phyloP scores from a whole-genome alignment of 106 monocot species.

The Platanthera guangdongensis region DNA sequence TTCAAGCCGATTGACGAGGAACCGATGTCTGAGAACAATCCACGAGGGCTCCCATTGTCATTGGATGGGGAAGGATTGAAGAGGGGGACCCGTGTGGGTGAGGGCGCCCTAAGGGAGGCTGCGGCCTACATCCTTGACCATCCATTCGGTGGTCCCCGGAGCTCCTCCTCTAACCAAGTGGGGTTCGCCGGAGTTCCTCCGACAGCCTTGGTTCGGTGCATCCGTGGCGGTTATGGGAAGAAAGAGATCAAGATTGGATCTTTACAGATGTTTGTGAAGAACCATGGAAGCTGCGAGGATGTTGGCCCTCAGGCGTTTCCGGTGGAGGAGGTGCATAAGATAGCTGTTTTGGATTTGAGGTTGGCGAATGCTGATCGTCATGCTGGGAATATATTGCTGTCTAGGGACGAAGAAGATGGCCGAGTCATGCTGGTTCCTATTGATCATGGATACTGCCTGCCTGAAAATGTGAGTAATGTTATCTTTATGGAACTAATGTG shows the following conservation, averaged over 20 bases:
- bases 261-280: slow-evolving; percentile 75
- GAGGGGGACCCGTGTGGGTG: slow-evolving; percentile 72
- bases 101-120: slow-evolving; percentile 81
- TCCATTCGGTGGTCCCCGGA: slow-evolving; percentile 37
- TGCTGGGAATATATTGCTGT: slow-evolving; percentile 69
- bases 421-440: slow-evolving; percentile 46
- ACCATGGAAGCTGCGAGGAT: slow-evolving; percentile 77
- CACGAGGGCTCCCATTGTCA: slow-evolving; percentile 67
- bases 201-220: slow-evolving; percentile 43
- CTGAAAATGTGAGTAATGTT: slow-evolving; percentile 63
- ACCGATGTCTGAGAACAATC: slow-evolving; percentile 82
- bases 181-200: slow-evolving; percentile 80
- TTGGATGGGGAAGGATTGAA: slow-evolving; percentile 76
- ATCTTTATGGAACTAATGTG: neutral
- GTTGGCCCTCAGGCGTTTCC: slow-evolving; percentile 69
- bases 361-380: slow-evolving; percentile 85
- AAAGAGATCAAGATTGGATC: slow-evolving; percentile 63
- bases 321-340: slow-evolving; percentile 79
- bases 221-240: slow-evolving; percentile 13
- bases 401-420: slow-evolving; percentile 29
- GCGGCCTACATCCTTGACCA: slow-evolving; percentile 80
- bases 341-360: slow-evolving; percentile 70
- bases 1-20: slow-evolving; percentile 85
- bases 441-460: slow-evolving; percentile 80
- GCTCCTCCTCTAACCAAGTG: slow-evolving; percentile 24